Percentiles rank a stretch among this genome's conserved stretches.
These are phyloP conservation scores for Paraphaeosphaeria sporulosa DNA, from an alignment of 2,329 filamentous ascomycete genomes.

Conservation along the genomic window DNA sequence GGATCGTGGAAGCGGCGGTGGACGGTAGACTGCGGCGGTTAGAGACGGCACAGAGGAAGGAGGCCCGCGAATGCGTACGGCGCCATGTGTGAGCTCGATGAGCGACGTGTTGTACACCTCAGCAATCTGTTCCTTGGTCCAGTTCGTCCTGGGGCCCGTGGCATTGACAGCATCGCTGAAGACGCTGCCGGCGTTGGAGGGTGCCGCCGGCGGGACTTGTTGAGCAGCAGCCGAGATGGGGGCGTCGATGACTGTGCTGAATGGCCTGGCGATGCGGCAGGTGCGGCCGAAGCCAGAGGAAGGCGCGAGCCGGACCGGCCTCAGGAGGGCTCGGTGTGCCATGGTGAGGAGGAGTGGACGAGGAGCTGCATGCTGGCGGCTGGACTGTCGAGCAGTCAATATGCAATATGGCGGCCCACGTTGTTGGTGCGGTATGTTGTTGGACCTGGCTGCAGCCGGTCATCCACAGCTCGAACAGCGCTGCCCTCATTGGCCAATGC, in stretches of 20 bases:
- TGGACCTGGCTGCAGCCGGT: constrained; percentile 2
- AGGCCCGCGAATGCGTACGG: constrained; percentile 58
- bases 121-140: constrained; percentile 82
- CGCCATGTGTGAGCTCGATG: constrained; percentile 78
- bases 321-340: constrained; percentile 16
- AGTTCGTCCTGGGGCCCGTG: constrained; percentile 70
- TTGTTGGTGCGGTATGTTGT: constrained; percentile 6
- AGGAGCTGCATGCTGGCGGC: constrained; percentile 1
- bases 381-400: constrained; percentile 1
- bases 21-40: constrained; percentile 66
- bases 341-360: constrained; percentile 14
- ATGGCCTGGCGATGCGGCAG: constrained; percentile 23
- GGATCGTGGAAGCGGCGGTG: constrained; percentile 89
- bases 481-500: constrained; percentile 13
- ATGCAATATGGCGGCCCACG: constrained; percentile 5
- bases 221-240: constrained; percentile 36
- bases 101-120: constrained; percentile 83
- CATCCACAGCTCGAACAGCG: neutral
- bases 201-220: constrained; percentile 23
- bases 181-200: constrained; percentile 23
- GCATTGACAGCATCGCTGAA: constrained; percentile 64
- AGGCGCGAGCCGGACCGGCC: constrained; percentile 17
- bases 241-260: constrained; percentile 44
- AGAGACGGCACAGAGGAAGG: constrained; percentile 12
- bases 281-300: constrained; percentile 3